These are phyloP conservation scores for Solanum hybrid DNA, from an alignment of 305 asterid genomes.

Conservation along the genomic window DNA sequence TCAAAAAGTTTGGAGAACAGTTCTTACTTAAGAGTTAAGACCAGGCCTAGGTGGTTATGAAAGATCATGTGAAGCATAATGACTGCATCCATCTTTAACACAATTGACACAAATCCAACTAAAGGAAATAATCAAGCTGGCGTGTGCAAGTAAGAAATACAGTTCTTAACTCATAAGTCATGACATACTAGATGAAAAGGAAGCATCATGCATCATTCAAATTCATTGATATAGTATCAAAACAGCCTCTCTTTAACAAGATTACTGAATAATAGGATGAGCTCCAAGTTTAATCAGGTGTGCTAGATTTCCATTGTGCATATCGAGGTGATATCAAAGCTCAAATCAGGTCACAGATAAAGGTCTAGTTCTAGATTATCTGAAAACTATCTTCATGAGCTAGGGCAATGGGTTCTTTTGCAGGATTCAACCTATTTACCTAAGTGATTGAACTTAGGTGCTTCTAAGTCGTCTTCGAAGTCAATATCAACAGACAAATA, in stretches of 20 bases:
- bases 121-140: background rate
- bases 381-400: background rate
- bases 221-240: background rate
- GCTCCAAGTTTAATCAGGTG: background rate
- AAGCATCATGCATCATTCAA: background rate
- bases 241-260: background rate
- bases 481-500: background rate
- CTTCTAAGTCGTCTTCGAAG: background rate
- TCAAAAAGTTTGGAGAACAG: background rate
- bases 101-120: background rate
- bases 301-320: background rate
- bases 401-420: background rate
- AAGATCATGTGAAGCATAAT: background rate
- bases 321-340: background rate
- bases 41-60: slow-evolving; percentile 10
- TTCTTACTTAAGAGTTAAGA: background rate
- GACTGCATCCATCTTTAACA: background rate
- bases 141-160: background rate
- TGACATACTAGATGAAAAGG: background rate
- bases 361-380: background rate
- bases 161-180: background rate
- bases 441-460: background rate
- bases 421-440: background rate
- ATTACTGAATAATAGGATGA: background rate
- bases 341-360: background rate